Base-by-base conservation (phyloP, 2,329 filamentous ascomycete species). In the Calcarisporium arbuscula region DNA sequence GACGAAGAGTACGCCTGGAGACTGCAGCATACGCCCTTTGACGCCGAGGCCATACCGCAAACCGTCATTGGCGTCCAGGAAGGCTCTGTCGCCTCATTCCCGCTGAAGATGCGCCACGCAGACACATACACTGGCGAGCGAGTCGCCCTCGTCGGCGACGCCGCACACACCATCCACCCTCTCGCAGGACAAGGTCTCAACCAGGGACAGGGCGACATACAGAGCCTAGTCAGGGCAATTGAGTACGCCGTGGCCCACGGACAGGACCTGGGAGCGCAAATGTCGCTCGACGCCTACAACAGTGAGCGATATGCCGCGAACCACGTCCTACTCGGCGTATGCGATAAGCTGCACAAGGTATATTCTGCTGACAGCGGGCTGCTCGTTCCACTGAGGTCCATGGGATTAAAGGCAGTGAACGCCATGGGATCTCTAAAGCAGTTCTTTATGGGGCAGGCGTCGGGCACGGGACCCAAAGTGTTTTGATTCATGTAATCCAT, bases 161-260 rank as follows among this genome's bases (percentile, higher is more conserved):
- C 92, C 2, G 92, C 92, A 7, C 92, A 98, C 57, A 94, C 89
- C 2, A 80, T 95, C 45, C 92, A 98, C 57, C 92, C 92, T 0
- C 79, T 98, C 5, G 92, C 87, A 2, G 92, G 92, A 1, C 92
- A 96, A 60, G 92, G 92, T 2, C 70, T 98, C 11, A 98, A 98
- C 54, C 84, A 94, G 50, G 92, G 92, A 2, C 82, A 96, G 43
- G 88, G 79, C 14, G 92, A 98, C 54, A 84, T 92, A 1, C 80
- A 86, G 49, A 82, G 83, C 34, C 74, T 98, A 1, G 78, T 80
- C 6, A 72, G 71, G 42, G 80, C 80, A 1, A 83, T 98, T 32
- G 77, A 80, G 40, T 81, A 81, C 46, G 84, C 87, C 4, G 80
- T 94, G 14, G 65, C 70, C 28, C 85, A 92, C 43, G 92, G 92